Base-by-base conservation (phyloP, 2,329 filamentous ascomycete species). In the Ustulina deusta region DNA sequence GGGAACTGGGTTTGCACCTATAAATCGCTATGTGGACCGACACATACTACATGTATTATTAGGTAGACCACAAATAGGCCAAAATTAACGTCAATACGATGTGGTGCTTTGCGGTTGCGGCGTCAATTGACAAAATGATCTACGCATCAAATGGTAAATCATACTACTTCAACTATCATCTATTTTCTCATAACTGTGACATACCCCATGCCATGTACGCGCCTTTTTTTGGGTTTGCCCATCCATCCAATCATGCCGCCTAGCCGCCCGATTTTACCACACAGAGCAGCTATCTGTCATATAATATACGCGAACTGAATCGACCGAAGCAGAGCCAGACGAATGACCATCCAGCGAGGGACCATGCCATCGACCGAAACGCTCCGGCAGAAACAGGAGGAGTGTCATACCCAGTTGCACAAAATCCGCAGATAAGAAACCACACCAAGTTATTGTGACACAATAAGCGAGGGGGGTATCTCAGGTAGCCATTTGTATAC, bases 1-100 rank as follows among this genome's bases (percentile, higher is more conserved):
- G 17, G 4, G 3, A 46, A 22, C n/a, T 32, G 42, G 52, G 34
- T 58, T 32, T 42, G 25, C 34, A 32, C 58, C 34, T n/a, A 32
- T 42, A 10, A 27, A n/a, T 46, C 22, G 15, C 54, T 22, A 17
- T 17, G 22, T 49, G 15, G 6, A 29, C 10, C 42, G n/a, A 60
- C 63, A 32, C 61, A 51, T 61, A 42, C 56, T 63, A 58, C 61
- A 51, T 68, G 63, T 72, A 72, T 67, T 69, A 69, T 48, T 67
- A 72, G 63, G 64, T 72, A 70, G 70, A 70, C n/a, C 51, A 49
- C 38, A 46, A 40, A 54, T 29, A 56, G 15, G 61, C 57, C 55
- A 13, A 58, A 56, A 52, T n/a, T 40, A 36, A 65, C n/a, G 52
- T 64, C 60, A 60, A 62, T 61, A 42, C 59, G 32, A 59, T 29